Base-by-base conservation (phyloP, 805 yeast genomes). In the Nakazawaea ambrosiae region DNA sequence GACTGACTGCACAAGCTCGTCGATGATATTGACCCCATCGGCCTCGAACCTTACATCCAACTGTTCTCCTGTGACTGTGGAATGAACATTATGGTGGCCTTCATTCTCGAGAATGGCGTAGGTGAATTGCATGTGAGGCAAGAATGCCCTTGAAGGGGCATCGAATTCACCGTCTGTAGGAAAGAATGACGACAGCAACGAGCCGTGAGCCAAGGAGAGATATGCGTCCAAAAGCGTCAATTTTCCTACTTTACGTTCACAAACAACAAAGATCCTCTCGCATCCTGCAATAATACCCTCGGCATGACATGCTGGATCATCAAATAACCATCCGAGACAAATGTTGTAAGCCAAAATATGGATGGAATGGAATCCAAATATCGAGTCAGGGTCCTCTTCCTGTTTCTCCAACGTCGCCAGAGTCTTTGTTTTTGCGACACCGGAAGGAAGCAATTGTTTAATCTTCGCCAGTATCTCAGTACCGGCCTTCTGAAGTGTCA, bases 241-340 rank as follows among this genome's bases (percentile, higher is more conserved):
- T 44, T 79, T 78, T 2, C 95, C 95, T 28, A 74, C 57, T 7
- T 64, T 65, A 14, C 73, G 70, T 32, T 78, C 79, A 17, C 79
- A 69, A 0, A 78, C 73, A 2, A 86, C 76, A 44, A 78, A 82
- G 16, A 86, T 72, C 14, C 78, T 62, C 45, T 84, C 86, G 39
- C 82, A 85, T 0, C 97, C 97, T 22, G 77, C 43, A 27, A 83
- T 78, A n/a, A 86, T 50, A 9, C 96, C 96, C 0, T 87, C 87
- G 17, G 66, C 67, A 2, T 50, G 43, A 2, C 54, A 51, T 4
- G 54, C 55, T 5, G 50, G 49, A 12, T 50, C 53, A n/a, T 72
- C 78, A 51, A 81, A 82, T 4, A 82, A 53, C 88, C 95, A 86
- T 0, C 96, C 95, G 24, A 82, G 42, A 44, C 94, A 82, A 42